Evolutionary conservation across 2,329 filamentous ascomycete genomes (phyloP), one percentile per base, ranked within the genome.

Genomic region (Zymoseptoria tritici): DNA sequence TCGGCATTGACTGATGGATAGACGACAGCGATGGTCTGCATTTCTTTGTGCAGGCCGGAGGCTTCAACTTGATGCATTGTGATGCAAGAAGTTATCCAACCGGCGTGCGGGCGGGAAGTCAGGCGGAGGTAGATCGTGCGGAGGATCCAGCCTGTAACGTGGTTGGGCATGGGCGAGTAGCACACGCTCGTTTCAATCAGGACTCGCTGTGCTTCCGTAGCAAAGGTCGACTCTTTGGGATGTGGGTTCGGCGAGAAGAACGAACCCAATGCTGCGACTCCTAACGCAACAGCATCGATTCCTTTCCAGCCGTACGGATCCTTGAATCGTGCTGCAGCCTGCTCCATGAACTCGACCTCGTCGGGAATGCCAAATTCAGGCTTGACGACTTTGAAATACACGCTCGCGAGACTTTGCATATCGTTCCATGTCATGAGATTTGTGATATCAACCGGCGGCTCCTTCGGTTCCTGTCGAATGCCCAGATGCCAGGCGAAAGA

Each of bases 21-120:
- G n/a, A 72, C 70, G 2, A 71, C 69, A 21, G 68, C 70, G 29
- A 71, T 72, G 11, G 70, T 71, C 56, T 70, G 67, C 56, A 72
- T 70, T 57, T 80, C 79, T 13, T 72, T 74, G 49, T 81, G 78
- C 5, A 82, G 60, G 0, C 79, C 77, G 4, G 79, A 78, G 3
- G 82, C 81, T 66, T 85, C 83, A 2, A 81, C 74, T 62, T 84
- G 76, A 63, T 85, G 83, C 80, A 85, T 82, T n/a, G 82, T 69
- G 0, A 79, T 80, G 57, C 78, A 84, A 63, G 80, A 83, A 0
- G 81, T 80, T 69, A 84, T 79, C 83, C 81, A 84, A 2, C 81
- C 77, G 1, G 76, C 76, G 59, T 85, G 79, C 1, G 81, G 81
- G 0, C 79, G 75, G 1, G 76, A 78, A 0, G 81, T 80, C 56